Percentiles rank a stretch among this genome's conserved stretches.
These are phyloP conservation scores for Bjerkandera adusta DNA, from an alignment of 1,284 basidiomycete species.

Conservation along the genomic window DNA sequence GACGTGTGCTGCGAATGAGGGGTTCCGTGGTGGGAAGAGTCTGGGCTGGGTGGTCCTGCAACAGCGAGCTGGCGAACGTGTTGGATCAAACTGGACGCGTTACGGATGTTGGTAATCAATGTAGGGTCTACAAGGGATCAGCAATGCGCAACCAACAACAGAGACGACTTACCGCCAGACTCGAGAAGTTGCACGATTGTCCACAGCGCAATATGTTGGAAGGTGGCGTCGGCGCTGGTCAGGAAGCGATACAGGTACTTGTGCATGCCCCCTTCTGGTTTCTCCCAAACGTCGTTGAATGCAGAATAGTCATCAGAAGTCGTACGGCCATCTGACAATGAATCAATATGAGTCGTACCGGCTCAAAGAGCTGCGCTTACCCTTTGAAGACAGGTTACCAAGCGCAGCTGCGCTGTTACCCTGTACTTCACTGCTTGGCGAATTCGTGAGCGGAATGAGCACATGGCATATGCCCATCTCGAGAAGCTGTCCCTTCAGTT, in stretches of 20 bases:
- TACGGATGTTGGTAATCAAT: slow-evolving; percentile 86
- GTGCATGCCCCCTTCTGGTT: slow-evolving; percentile 97
- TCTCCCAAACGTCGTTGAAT: slow-evolving; percentile 98
- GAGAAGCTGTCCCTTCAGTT: slow-evolving; percentile 90
- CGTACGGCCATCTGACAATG: slow-evolving; percentile 60
- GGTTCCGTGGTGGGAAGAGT: slow-evolving; percentile 67
- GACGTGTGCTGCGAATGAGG: slow-evolving; percentile 72
- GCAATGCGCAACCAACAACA: slow-evolving; percentile 7
- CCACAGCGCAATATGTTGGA: slow-evolving; percentile 99
- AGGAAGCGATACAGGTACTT: slow-evolving; percentile 95
- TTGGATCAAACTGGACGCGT: slow-evolving; percentile 76
- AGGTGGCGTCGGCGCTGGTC: slow-evolving; percentile 94
- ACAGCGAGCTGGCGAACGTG: slow-evolving; percentile 82
- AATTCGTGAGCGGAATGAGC: slow-evolving; percentile 94
- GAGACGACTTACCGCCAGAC: slow-evolving; percentile 66
- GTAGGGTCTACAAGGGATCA: slow-evolving; percentile 65
- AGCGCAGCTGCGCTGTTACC: slow-evolving; percentile 98
- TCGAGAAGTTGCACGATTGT: slow-evolving; percentile 97
- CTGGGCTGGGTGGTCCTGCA: slow-evolving; percentile 69
- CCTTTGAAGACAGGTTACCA: slow-evolving; percentile 96
- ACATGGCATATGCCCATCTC: slow-evolving; percentile 99
- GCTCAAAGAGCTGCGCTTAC: slow-evolving; percentile 38
- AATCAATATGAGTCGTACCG: not conserved
- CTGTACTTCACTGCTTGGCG: slow-evolving; percentile 96
- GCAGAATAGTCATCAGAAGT: slow-evolving; percentile 94